Conservation (phyloP, 345 rosid genomes). For the Pistacia vera region DNA sequence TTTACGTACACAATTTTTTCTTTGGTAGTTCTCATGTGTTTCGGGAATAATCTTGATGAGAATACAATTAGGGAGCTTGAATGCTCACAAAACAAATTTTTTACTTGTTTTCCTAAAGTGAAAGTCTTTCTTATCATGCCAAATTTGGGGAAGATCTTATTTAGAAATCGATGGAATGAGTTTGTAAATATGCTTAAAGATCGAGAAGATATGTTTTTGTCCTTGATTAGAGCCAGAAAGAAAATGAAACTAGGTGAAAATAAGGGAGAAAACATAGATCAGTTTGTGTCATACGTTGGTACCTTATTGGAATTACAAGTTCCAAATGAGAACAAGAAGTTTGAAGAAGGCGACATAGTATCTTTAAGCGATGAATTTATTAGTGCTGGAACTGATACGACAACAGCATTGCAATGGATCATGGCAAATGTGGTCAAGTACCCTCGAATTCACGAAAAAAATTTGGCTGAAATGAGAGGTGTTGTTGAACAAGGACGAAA, state of each 20-base stretch:
- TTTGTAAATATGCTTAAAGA: not conserved
- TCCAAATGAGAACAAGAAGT: not conserved
- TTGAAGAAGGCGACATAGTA: too few species aligned
- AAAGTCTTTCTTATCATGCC: not conserved
- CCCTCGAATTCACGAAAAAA: too few species aligned
- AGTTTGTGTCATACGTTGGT: constrained; percentile 4
- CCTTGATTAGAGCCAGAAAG: constrained; percentile 7
- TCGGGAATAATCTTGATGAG: constrained; percentile 9
- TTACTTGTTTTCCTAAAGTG: not conserved
- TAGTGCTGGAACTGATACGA: constrained; percentile 18
- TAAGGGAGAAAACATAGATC: not conserved
- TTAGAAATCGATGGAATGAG: constrained; percentile 3
- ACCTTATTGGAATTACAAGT: constrained; percentile 14
- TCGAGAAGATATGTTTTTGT: not conserved
- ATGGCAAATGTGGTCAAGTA: too few species aligned
- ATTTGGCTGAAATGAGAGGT: too few species aligned
- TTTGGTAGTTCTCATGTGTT: constrained; percentile 4
- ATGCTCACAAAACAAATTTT: not conserved
- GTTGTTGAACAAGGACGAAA: too few species aligned
- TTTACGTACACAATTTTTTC: not conserved
- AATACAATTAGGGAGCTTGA: not conserved
- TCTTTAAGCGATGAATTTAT: constrained; percentile 14
- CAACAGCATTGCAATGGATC: constrained; percentile 1
- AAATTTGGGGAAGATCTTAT: not conserved
- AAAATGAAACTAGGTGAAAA: not conserved